Base-by-base conservation (phyloP, 768 basidiomycete species). In the Tylopilus balloui region DNA sequence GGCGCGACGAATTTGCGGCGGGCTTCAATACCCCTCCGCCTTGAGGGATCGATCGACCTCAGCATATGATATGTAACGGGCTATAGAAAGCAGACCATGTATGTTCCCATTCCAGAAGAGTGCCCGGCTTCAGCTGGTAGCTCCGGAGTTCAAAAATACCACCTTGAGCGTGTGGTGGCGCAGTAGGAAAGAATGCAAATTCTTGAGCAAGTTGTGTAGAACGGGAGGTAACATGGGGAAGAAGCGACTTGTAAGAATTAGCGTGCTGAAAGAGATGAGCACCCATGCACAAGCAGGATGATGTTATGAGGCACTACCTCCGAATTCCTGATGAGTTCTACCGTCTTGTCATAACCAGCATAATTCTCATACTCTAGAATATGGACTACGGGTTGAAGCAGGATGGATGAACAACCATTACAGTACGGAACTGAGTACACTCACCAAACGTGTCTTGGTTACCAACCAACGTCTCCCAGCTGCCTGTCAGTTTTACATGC, bases 301-400 rank as follows among this genome's bases (percentile, higher is more conserved):
- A 38, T 43, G 21, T 48, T 43, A 21, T 17, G 31, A 44, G 7
- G 27, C 62, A 77, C 55, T 64, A 90, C 92, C 70, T 83, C 73
- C 8, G 88, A 85, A 43, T 73, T 73, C 46, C 71, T 75, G 45
- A 93, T 75, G 52, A 85, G 75, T 46, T 73, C 67, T 38, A 76
- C 78, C 17, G 85, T 83, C 67, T 83, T 83, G 71, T 97, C 95
- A 55, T 83, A 91, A 10, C 93, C 93, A 27, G 77, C 81, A 67
- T 92, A 90, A 52, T 94, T 93, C 71, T 96, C 92, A 64, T 95
- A 95, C 70, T 97, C 95, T 24, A 96, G 73, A 56, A 95, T 91
- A 56, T 83, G 82, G 21, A 76, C 77, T 79, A 45, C 6, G 28
- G 19, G 27, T 35, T 25, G 28, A 45, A 24, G 34, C 2, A 54